Evolutionary conservation across 441 rosid species (phyloP), one percentile per base, ranked within the genome.

Genomic region (Sinapis alba): DNA sequence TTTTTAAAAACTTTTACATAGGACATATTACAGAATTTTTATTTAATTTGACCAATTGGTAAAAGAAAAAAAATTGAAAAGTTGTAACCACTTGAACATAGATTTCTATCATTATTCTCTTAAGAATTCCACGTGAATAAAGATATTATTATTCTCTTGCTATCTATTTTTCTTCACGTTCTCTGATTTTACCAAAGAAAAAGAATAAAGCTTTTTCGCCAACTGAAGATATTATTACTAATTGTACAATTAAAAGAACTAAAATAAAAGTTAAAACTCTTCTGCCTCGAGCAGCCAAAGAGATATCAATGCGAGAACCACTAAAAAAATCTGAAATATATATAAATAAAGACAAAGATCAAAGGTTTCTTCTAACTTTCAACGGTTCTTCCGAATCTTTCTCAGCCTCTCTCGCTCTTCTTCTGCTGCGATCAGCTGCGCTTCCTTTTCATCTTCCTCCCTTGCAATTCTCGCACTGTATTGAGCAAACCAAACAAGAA

Each of bases 391-490:
- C 10, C 88, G 86, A 78, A 88, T 86, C 86, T 65, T 69, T 53
- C 58, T 53, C 21, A 50, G 56, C 73, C 72, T 77, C 64, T 86
- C 95, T 20, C 65, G 83, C 73, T 95, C 98, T 81, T 95, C 99
- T 84, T 89, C 92, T 72, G 79, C 7, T n/a, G 16, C 93, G 21
- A 92, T 80, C 70, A 89, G 74, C 8, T 78, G 73, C 18, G 83
- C 84, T 71, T 93, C 89, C 61, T 86, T 91, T 70, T 90, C 97
- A 45, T 96, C 99, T 78, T 96, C 98, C 69, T 83, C 12, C 69
- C 69, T 84, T 2, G 97, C 99, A 15, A 96, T 88, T 75, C 75
- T 84, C 13, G 85, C 90, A 82, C 99, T 95, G 90, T 74, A 75
- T 54, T 73, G 38, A 24, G 2, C 45, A 43, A 75, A 60, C 30